Evolutionary conservation across 108 stramenopile species (phyloP).

Genomic region (Stephanodiscus minutulus): DNA sequence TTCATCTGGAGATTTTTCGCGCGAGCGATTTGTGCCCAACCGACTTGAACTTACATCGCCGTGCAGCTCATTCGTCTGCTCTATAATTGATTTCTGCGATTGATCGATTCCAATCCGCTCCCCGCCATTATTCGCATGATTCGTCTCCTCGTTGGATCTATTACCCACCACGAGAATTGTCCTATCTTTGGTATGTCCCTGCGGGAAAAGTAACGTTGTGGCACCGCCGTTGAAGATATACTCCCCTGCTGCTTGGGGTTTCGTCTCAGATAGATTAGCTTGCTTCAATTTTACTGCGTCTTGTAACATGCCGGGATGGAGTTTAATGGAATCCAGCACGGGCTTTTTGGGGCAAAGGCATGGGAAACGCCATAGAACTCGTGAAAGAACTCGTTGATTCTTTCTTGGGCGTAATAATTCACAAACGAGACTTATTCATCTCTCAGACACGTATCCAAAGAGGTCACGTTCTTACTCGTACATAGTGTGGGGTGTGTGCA

Average conservation of each 20-base stretch:
- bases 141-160: neutral
- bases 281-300: too few species aligned
- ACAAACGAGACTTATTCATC: too few species aligned
- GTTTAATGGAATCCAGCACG: too few species aligned
- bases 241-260: neutral
- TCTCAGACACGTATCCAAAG: too few species aligned
- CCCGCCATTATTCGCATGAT: neutral
- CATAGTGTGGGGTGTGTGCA: too few species aligned
- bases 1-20: neutral
- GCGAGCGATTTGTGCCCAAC: too few species aligned
- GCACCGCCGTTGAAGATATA: neutral
- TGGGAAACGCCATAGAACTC: too few species aligned
- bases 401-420: too few species aligned
- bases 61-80: neutral
- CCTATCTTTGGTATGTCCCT: neutral
- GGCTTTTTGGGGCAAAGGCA: too few species aligned
- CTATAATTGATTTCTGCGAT: neutral
- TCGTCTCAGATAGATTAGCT: neutral
- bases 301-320: too few species aligned
- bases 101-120: neutral
- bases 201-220: neutral
- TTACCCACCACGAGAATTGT: neutral
- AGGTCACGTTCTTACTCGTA: too few species aligned
- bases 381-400: too few species aligned
- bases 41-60: neutral